A percentile compares a stretch with the other conserved stretches of the same genome.
Evolutionary conservation across 2,329 filamentous ascomycete species (phyloP).

Genomic region (Fusarium penzigii): DNA sequence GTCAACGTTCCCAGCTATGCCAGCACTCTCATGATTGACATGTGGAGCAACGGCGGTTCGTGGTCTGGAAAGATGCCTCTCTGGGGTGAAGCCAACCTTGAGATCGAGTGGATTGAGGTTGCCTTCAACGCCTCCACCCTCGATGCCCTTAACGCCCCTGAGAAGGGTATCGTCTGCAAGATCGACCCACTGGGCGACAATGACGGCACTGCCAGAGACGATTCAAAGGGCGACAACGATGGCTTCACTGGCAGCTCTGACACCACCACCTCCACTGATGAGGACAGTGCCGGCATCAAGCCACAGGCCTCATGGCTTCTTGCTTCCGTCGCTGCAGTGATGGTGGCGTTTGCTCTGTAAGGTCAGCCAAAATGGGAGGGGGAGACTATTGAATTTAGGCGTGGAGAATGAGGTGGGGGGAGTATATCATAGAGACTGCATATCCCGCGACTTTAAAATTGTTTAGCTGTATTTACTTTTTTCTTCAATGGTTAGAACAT

Average conservation of each 20-base stretch:
- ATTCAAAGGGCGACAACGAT: neutral
- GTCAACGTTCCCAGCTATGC: conserved; percentile 9
- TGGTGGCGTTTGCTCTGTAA: neutral
- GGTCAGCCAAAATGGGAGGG: no score
- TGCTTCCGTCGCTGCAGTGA: neutral
- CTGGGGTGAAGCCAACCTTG: conserved; percentile 9
- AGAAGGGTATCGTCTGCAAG: conserved; percentile 3
- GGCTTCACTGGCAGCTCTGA: neutral
- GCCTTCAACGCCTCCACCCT: conserved; percentile 13
- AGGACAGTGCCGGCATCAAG: neutral
- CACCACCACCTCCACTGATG: neutral
- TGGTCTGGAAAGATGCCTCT: conserved; percentile 15
- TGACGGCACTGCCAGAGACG: neutral
- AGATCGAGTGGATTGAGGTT: conserved; percentile 18
- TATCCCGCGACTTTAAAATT: no score
- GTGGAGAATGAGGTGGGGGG: neutral
- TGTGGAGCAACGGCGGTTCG: conserved; percentile 17
- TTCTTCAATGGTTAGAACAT: no score
- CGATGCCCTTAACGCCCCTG: neutral
- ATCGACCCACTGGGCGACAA: neutral
- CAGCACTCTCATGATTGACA: conserved; percentile 15
- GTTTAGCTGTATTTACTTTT: no score
- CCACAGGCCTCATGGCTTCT: neutral
- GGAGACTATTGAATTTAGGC: no score
- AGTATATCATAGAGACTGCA: neutral